Evolutionary conservation across 441 rosid genomes (phyloP).

Genomic region (Eutrema salsugineum): DNA sequence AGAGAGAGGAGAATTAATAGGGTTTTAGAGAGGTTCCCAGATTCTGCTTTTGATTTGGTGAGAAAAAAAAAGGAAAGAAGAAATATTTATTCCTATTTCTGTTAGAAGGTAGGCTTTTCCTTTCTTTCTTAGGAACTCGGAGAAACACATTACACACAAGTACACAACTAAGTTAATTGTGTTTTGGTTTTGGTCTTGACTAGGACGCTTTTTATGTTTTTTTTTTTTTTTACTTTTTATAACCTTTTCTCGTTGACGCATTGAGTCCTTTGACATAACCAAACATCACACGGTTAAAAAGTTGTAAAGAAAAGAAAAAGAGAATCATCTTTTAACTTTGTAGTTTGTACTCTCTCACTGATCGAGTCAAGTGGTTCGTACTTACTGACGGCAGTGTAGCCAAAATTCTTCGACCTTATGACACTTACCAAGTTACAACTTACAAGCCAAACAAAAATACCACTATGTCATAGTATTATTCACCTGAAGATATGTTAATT

Average conservation of each 20-base stretch:
- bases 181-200: background rate
- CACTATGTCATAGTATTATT: no score
- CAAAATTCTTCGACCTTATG: no score
- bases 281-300: background rate
- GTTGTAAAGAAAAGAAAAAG: background rate
- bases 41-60: background rate
- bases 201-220: background rate
- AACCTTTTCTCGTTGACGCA: background rate
- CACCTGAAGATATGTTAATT: no score
- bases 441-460: no score
- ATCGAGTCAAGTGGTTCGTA: background rate
- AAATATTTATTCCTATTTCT: background rate
- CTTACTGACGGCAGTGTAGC: no score
- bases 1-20: conserved; percentile 8
- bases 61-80: background rate
- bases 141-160: no score
- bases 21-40: conserved; percentile 29
- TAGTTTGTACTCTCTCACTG: no score
- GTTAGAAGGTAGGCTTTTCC: background rate
- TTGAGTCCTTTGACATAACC: background rate
- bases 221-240: background rate
- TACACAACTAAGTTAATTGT: background rate
- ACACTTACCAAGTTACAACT: no score
- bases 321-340: background rate
- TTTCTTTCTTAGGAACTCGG: background rate